Evolutionary conservation across 306 rosid species (phyloP).

Genomic region (Cucurbita ficifolia): DNA sequence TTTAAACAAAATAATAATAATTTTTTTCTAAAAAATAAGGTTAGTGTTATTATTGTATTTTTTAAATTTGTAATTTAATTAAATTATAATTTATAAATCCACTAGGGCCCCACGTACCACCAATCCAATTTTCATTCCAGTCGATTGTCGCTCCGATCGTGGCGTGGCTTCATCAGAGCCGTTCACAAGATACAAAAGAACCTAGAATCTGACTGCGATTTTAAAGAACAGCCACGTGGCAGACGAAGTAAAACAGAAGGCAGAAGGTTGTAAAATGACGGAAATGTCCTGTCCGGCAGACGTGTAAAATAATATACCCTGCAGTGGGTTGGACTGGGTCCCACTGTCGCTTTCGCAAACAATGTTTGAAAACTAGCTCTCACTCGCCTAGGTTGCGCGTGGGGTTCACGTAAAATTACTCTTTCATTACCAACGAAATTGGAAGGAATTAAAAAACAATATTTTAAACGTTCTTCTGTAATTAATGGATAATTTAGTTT

Average conservation of each 20-base stretch:
- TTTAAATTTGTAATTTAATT: too few species aligned
- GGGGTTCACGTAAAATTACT: neutral
- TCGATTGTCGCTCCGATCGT: neutral
- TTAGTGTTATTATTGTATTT: too few species aligned
- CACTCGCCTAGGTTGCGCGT: neutral
- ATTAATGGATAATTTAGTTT: neutral
- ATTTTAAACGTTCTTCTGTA: neutral
- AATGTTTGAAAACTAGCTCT: neutral
- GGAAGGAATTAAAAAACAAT: neutral
- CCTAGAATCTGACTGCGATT: neutral
- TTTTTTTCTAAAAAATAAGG: too few species aligned
- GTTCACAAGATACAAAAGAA: neutral
- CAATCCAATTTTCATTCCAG: neutral
- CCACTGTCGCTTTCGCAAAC: neutral
- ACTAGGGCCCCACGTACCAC: neutral
- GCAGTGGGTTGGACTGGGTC: neutral
- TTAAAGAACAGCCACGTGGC: slow-evolving; percentile 1
- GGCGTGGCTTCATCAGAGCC: neutral
- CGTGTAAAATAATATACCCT: neutral
- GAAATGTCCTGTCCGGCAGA: neutral
- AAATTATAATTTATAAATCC: neutral
- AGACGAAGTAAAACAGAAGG: neutral
- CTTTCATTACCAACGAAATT: too few species aligned
- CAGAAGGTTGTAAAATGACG: neutral
- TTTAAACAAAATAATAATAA: too few species aligned